phyloP scores from a whole-genome alignment of 2,329 filamentous ascomycete species.

The Sporothrix brasiliensis region DNA sequence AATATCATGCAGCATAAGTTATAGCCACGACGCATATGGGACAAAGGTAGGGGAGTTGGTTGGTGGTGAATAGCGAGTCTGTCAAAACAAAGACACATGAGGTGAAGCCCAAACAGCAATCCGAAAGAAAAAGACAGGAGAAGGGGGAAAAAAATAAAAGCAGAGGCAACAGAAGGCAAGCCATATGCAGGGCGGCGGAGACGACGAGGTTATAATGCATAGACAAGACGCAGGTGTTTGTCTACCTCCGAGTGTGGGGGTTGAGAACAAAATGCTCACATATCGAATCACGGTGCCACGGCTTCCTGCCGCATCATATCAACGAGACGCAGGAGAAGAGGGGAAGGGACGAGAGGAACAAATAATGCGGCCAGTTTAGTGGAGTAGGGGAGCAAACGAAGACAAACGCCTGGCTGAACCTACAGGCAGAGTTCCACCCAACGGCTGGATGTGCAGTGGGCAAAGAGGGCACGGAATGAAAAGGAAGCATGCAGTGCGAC shows the following conservation, averaged over 20 bases:
- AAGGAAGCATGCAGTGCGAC: constrained; percentile 14
- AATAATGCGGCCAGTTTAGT: not conserved
- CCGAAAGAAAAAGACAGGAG: constrained; percentile 3
- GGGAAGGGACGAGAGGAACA: not conserved
- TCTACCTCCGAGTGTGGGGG: constrained; percentile 6
- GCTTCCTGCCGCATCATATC: constrained; percentile 1
- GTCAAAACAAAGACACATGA: constrained; percentile 2
- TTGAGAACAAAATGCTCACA: not conserved
- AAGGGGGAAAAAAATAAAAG: not conserved
- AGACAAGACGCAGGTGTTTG: not conserved
- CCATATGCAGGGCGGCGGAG: constrained; percentile 29
- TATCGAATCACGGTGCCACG: constrained; percentile 6
- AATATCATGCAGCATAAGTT: not conserved
- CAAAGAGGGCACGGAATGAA: not conserved
- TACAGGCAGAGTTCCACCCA: not conserved
- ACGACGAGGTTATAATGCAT: constrained; percentile 29
- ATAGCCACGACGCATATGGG: not conserved
- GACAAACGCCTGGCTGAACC: not conserved
- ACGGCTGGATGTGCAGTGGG: not conserved
- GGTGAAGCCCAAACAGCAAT: not conserved
- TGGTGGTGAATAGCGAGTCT: constrained; percentile 1
- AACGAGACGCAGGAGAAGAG: not conserved
- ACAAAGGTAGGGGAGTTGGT: not conserved
- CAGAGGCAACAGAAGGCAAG: constrained; percentile 1
- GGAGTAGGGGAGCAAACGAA: not conserved